These are phyloP conservation scores for Picochlorum sp. DNA, from an alignment of 139 green algal genomes.

Conservation along the genomic window DNA sequence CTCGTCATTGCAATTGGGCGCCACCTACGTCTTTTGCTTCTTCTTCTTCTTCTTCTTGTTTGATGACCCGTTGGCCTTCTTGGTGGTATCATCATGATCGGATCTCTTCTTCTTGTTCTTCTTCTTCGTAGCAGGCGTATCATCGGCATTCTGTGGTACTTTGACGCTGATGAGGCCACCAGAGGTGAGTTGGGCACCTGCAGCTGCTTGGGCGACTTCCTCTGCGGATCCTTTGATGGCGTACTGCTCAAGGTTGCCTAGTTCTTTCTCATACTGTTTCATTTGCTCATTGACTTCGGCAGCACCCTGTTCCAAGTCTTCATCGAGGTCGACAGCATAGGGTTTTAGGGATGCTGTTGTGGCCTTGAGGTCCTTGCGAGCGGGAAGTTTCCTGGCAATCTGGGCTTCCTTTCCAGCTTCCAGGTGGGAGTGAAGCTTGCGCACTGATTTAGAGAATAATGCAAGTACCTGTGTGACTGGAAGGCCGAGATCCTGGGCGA, in stretches of 20 bases:
- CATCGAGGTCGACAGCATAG: slow-evolving; percentile 56
- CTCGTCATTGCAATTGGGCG: no score
- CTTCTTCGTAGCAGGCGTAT: background rate
- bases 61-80: no score
- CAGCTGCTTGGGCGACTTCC: slow-evolving; percentile 47
- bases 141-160: background rate
- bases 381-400: slow-evolving; percentile 51
- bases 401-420: slow-evolving; percentile 56
- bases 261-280: slow-evolving; percentile 45
- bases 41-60: no score
- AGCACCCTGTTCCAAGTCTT: slow-evolving; percentile 77
- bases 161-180: slow-evolving; percentile 30
- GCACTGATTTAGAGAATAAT: slow-evolving; percentile 92
- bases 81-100: background rate
- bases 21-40: no score
- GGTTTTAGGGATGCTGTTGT: slow-evolving; percentile 25
- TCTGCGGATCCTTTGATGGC: slow-evolving; percentile 42
- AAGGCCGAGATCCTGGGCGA: slow-evolving; percentile 61
- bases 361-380: slow-evolving; percentile 2
- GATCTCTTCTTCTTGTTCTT: slow-evolving; percentile 8
- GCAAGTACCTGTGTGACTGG: slow-evolving; percentile 78
- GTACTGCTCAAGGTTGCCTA: slow-evolving; percentile 51
- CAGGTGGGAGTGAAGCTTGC: slow-evolving; percentile 71
- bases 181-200: slow-evolving; percentile 10
- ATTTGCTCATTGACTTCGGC: slow-evolving; percentile 27